Percentiles rank a stretch among this genome's conserved stretches.
Conservation (phyloP, 257 asterid genomes). For the Penstemon barbatus region DNA sequence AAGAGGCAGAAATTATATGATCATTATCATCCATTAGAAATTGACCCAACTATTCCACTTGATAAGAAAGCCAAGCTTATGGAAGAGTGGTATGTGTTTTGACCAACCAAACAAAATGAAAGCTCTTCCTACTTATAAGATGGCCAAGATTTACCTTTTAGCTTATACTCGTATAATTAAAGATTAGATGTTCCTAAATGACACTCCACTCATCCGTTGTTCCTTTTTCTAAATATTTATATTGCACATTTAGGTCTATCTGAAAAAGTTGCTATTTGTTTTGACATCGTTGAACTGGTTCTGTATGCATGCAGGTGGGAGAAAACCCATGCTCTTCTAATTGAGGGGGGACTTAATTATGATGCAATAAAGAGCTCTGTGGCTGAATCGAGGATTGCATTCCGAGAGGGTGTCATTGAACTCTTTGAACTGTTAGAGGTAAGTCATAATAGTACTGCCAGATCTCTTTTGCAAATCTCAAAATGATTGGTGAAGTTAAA, state of each 20-base stretch:
- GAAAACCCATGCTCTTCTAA: conserved; percentile 84
- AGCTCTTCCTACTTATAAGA: conserved; percentile 14
- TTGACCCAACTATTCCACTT: conserved; percentile 76
- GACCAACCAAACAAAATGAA: conserved; percentile 13
- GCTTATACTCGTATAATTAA: conserved; percentile 15
- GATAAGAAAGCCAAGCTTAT: conserved; percentile 82
- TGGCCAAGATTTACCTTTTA: conserved; percentile 2
- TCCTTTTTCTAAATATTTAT: conserved; percentile 16
- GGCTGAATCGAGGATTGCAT: conserved; percentile 63
- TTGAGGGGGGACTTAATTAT: conserved; percentile 80
- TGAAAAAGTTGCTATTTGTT: conserved; percentile 8
- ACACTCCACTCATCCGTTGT: neutral
- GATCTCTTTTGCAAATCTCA: conserved; percentile 23
- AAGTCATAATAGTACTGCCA: conserved; percentile 20
- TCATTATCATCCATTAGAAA: conserved; percentile 85
- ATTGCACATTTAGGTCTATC: conserved; percentile 8
- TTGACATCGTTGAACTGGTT: conserved; percentile 23
- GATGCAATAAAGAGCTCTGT: conserved; percentile 74
- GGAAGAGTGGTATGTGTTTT: conserved; percentile 86
- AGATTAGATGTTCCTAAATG: conserved; percentile 18
- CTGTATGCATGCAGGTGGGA: conserved; percentile 70
- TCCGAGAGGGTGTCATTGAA: conserved; percentile 86
- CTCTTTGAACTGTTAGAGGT: conserved; percentile 92
- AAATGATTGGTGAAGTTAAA: conserved; percentile 22
- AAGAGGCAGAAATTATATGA: conserved; percentile 78